Evolutionary conservation across 23 red algal species (phyloP).

Genomic region (Gracilariopsis chorda): DNA sequence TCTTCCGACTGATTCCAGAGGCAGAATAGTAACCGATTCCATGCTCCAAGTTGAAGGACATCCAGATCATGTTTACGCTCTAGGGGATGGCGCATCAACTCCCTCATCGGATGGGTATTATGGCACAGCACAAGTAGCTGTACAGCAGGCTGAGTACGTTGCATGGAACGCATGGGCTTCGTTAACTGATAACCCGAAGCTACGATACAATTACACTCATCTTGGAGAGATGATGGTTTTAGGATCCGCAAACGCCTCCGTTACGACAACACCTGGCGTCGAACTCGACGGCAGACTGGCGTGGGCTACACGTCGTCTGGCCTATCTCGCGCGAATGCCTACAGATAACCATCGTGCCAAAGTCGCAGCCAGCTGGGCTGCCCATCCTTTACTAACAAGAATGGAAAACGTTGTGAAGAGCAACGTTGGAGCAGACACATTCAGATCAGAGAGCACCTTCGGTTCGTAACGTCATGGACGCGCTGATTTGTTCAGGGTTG

Average conservation of each 20-base stretch:
- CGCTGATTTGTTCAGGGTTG: too few species aligned
- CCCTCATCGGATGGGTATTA: not conserved
- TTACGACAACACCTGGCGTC: slow-evolving; percentile 55
- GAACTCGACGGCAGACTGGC: slow-evolving; percentile 76
- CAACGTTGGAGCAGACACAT: not conserved
- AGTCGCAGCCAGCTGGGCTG: slow-evolving; percentile 83
- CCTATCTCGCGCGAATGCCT: slow-evolving; percentile 90
- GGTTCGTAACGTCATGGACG: too few species aligned
- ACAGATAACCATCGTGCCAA: slow-evolving; percentile 74
- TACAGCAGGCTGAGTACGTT: slow-evolving; percentile 92
- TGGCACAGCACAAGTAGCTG: slow-evolving; percentile 86
- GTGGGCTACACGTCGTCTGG: slow-evolving; percentile 63
- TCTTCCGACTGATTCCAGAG: slow-evolving; percentile 21
- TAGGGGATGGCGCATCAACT: slow-evolving; percentile 76
- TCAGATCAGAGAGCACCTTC: too few species aligned
- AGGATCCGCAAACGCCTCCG: slow-evolving; percentile 63
- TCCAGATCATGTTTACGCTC: slow-evolving; percentile 63
- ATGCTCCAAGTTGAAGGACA: slow-evolving; percentile 63
- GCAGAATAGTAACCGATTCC: slow-evolving; percentile 52
- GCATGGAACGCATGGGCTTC: slow-evolving; percentile 94
- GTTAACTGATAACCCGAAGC: slow-evolving; percentile 63
- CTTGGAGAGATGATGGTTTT: slow-evolving; percentile 97
- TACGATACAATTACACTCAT: slow-evolving; percentile 81
- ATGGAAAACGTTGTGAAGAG: slow-evolving; percentile 31
- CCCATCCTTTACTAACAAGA: slow-evolving; percentile 24